Evolutionary conservation across 1,139 yeast genomes (phyloP).

Genomic region (Hemisphaericaspora xylofermentans): DNA sequence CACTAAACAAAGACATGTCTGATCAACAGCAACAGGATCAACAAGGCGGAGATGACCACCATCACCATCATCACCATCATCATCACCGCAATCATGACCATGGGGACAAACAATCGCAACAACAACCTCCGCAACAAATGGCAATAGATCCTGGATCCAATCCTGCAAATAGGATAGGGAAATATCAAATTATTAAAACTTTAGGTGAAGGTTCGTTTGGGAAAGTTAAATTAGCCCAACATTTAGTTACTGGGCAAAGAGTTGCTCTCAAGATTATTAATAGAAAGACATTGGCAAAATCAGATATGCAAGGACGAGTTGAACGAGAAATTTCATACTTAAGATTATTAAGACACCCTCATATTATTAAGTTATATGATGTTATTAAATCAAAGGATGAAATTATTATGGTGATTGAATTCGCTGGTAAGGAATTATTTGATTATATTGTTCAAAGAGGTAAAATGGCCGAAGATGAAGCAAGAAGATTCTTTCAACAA

Average conservation of each 20-base stretch:
- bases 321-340: slow-evolving; percentile 93
- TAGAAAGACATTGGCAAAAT: slow-evolving; percentile 87
- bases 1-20: slow-evolving; percentile 8
- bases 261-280: slow-evolving; percentile 95
- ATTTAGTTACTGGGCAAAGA: slow-evolving; percentile 85
- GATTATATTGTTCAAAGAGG: slow-evolving; percentile 96
- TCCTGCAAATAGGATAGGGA: slow-evolving; percentile 66
- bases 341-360: slow-evolving; percentile 90
- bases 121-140: slow-evolving; percentile 12
- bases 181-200: slow-evolving; percentile 91
- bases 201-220: slow-evolving; percentile 98
- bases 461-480: slow-evolving; percentile 92
- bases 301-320: slow-evolving; percentile 96
- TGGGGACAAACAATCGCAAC: slow-evolving; percentile 14
- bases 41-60: slow-evolving; percentile 8
- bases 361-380: slow-evolving; percentile 92
- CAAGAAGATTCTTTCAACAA: slow-evolving; percentile 93
- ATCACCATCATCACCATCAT: slow-evolving; percentile 15
- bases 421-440: slow-evolving; percentile 92
- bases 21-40: slow-evolving; percentile 13
- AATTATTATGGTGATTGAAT: slow-evolving; percentile 96
- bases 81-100: slow-evolving; percentile 10
- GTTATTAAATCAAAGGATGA: slow-evolving; percentile 96
- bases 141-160: slow-evolving; percentile 31
- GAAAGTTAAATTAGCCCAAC: slow-evolving; percentile 93